Percentiles rank a stretch among this genome's conserved stretches.
phyloP scores from a whole-genome alignment of 371 early-diverging fungal genomes.

The Syncephalis plumigaleata region DNA sequence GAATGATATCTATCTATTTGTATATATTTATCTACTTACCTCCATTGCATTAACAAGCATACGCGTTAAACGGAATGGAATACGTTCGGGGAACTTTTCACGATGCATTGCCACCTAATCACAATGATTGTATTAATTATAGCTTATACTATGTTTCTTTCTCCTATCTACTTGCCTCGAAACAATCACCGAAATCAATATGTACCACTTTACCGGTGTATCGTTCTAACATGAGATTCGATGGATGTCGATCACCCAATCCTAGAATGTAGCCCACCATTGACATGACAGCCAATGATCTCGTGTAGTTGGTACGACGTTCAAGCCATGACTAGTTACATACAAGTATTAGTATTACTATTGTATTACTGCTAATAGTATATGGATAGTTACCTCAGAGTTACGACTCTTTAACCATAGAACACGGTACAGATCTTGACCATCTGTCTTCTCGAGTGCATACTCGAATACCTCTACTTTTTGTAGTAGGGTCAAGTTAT shows the following conservation, averaged over 20 bases:
- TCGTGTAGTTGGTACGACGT: slow-evolving; percentile 88
- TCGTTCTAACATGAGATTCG: slow-evolving; percentile 92
- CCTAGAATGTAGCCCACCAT: slow-evolving; percentile 98
- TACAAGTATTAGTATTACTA: too few relatives aligned
- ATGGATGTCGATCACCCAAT: slow-evolving; percentile 95
- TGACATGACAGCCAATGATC: slow-evolving; percentile 94
- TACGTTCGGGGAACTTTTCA: slow-evolving; percentile 93
- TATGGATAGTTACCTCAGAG: slow-evolving; percentile 40
- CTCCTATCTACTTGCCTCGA: slow-evolving; percentile 46
- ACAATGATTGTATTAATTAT: slow-evolving; percentile 9
- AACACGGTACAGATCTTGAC: slow-evolving; percentile 88
- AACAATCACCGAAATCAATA: slow-evolving; percentile 98
- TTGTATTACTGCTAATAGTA: too few relatives aligned
- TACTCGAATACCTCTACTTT: slow-evolving; percentile 96
- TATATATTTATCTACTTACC: slow-evolving; percentile 17
- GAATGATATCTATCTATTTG: neutral
- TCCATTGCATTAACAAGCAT: slow-evolving; percentile 98
- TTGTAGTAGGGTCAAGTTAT: slow-evolving; percentile 76
- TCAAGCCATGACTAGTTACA: slow-evolving; percentile 64
- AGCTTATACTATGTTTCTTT: too few relatives aligned
- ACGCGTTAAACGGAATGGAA: slow-evolving; percentile 97
- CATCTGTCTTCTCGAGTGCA: slow-evolving; percentile 84
- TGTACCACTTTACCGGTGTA: slow-evolving; percentile 93
- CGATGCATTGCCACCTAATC: slow-evolving; percentile 77
- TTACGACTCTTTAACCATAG: slow-evolving; percentile 92